Evolutionary conservation across 306 rosid species (phyloP).

Genomic region (Prunus kanzakura): DNA sequence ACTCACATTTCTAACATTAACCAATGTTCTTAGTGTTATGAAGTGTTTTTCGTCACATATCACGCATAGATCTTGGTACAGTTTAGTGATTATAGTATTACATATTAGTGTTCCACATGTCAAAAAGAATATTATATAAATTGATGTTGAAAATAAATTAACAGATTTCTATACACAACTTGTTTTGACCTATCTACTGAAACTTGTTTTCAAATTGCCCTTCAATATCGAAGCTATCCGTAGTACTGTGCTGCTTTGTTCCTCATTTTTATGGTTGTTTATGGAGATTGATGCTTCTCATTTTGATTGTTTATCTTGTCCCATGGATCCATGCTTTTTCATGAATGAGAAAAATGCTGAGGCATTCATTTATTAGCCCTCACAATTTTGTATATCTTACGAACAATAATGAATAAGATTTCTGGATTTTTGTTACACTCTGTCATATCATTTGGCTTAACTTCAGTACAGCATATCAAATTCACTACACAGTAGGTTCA

Average conservation of each 20-base stretch:
- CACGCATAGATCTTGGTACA: not conserved
- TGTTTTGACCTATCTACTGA: not conserved
- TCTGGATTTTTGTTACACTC: not conserved
- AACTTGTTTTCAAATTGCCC: not conserved
- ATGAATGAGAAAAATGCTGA: not conserved
- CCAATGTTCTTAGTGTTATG: not conserved
- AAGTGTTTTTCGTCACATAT: not conserved
- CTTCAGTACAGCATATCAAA: not conserved
- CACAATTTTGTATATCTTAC: not conserved
- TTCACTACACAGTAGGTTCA: not conserved
- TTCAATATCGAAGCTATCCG: not conserved
- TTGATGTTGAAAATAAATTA: not conserved
- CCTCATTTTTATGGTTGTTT: not conserved
- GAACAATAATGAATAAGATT: not conserved
- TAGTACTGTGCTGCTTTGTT: not conserved
- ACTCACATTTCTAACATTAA: not conserved
- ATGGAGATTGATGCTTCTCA: not conserved
- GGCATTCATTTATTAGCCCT: no score
- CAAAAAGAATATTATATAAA: not conserved
- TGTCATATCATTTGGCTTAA: not conserved
- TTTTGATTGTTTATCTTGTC: not conserved
- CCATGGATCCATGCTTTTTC: not conserved
- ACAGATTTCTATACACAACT: not conserved
- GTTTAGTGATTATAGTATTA: not conserved
- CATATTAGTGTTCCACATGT: not conserved